Evolutionary conservation across 257 asterid genomes (phyloP).

Genomic region (Gynochthodes officinalis): DNA sequence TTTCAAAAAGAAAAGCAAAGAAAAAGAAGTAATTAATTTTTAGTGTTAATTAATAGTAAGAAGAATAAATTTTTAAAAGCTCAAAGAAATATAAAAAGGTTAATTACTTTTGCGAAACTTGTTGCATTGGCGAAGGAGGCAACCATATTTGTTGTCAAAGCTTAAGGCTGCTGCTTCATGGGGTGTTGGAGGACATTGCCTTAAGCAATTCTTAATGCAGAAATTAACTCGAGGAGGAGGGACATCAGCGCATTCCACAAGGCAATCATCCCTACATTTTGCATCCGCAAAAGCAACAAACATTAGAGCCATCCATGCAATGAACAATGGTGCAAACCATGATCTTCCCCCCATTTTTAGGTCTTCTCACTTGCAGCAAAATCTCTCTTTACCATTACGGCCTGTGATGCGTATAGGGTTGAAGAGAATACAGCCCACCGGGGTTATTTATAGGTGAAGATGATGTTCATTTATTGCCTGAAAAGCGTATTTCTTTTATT

Average conservation of each 20-base stretch:
- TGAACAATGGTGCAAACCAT: not conserved
- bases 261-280: not conserved
- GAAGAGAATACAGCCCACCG: too few relatives aligned
- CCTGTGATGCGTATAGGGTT: too few relatives aligned
- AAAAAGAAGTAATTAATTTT: too few relatives aligned
- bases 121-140: not conserved
- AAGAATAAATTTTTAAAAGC: too few relatives aligned
- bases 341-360: not conserved
- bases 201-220: not conserved
- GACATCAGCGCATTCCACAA: not conserved
- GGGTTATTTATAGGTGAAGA: too few relatives aligned
- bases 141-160: not conserved
- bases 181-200: not conserved
- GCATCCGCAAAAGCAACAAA: not conserved
- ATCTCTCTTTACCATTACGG: too few relatives aligned
- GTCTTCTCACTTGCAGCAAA: not conserved
- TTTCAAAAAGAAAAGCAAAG: too few relatives aligned
- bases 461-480: too few relatives aligned
- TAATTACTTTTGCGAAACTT: not conserved
- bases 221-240: not conserved
- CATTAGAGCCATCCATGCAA: not conserved
- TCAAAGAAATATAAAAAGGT: too few relatives aligned
- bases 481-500: too few relatives aligned
- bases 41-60: too few relatives aligned
- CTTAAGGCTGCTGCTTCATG: not conserved